Conservation (phyloP, 1,284 basidiomycete genomes). For the Boletus semigastroideus region DNA sequence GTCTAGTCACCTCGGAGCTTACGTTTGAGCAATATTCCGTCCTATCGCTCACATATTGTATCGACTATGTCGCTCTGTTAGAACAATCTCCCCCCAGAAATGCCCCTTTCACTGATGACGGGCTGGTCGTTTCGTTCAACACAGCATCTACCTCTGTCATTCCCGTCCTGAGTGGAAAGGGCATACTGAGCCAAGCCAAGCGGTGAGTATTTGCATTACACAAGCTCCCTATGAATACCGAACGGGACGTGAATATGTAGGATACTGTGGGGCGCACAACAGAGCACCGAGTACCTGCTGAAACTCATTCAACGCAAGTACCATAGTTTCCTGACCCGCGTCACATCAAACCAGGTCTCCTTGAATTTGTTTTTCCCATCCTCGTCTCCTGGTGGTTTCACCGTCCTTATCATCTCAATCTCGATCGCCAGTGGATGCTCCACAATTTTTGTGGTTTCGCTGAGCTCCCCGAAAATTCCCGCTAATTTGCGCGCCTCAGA, state of each 20-base stretch:
- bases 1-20: constrained; percentile 82
- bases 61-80: constrained; percentile 95
- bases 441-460: constrained; percentile 88
- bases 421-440: constrained; percentile 75
- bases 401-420: neutral
- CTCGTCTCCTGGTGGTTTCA: neutral
- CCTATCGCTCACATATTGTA: constrained; percentile 84
- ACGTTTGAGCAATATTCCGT: constrained; percentile 94
- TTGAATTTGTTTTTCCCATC: neutral
- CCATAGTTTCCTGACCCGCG: constrained; percentile 76
- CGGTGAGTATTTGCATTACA: constrained; percentile 49
- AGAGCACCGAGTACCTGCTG: constrained; percentile 88
- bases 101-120: constrained; percentile 57
- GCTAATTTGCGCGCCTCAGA: constrained; percentile 63
- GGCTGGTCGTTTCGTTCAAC: constrained; percentile 82
- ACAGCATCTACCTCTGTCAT: constrained; percentile 86
- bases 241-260: constrained; percentile 39
- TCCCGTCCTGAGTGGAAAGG: constrained; percentile 79
- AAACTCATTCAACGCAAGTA: constrained; percentile 90
- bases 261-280: constrained; percentile 91
- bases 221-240: neutral
- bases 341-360: constrained; percentile 49
- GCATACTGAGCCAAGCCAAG: constrained; percentile 81
- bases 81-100: constrained; percentile 49
- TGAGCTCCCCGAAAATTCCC: constrained; percentile 50